phyloP scores from a whole-genome alignment of 441 rosid genomes.

The Melastoma candidum region DNA sequence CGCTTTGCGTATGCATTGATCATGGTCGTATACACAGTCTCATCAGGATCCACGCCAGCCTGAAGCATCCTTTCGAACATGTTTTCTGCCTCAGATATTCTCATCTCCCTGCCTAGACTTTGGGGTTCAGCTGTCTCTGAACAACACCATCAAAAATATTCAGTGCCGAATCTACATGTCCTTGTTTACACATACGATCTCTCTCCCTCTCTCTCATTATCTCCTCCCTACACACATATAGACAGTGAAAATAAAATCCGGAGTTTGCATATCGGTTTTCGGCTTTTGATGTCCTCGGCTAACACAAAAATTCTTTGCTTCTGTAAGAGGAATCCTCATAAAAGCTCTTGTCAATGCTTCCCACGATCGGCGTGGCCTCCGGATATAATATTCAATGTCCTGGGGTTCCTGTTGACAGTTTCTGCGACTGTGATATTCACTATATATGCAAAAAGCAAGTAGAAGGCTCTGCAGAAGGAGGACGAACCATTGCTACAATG shows the following conservation, averaged over 20 bases:
- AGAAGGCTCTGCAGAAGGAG: conserved; percentile 43
- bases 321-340: conserved; percentile 67
- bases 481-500: conserved; percentile 21
- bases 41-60: conserved; percentile 57
- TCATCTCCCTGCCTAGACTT: conserved; percentile 31
- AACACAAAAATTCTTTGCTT: conserved; percentile 3
- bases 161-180: conserved; percentile 30
- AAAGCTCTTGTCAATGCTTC: conserved; percentile 84
- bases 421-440: conserved; percentile 58
- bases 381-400: conserved; percentile 59
- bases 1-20: conserved; percentile 39
- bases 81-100: conserved; percentile 43
- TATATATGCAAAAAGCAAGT: conserved; percentile 69
- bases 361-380: conserved; percentile 33
- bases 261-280: no score
- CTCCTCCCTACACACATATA: background rate
- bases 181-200: conserved; percentile 14
- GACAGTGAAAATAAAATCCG: no score
- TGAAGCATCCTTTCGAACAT: conserved; percentile 46
- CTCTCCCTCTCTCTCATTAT: background rate
- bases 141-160: conserved; percentile 34
- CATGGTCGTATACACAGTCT: conserved; percentile 47
- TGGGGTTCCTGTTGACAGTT: conserved; percentile 65
- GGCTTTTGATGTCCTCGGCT: no score
- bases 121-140: conserved; percentile 41